phyloP scores from a whole-genome alignment of 306 rosid genomes.

The Vigna nakashimae region DNA sequence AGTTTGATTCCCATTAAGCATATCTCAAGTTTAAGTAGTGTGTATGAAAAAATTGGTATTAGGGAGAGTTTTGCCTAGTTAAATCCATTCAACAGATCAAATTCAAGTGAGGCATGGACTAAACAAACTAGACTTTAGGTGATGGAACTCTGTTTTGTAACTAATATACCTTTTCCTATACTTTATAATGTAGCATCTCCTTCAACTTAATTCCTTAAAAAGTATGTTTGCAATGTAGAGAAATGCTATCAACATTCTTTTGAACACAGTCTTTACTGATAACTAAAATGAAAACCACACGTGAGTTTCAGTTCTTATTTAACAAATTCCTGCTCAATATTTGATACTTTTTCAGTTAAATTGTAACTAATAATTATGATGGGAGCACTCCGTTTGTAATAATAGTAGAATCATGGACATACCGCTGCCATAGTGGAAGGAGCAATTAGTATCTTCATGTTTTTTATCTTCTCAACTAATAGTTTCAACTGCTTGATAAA shows the following conservation, averaged over 20 bases:
- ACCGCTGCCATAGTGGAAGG: conserved; percentile 51
- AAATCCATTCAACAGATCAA: not conserved
- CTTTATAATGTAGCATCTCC: not conserved
- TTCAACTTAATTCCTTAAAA: not conserved
- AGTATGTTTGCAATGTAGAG: not conserved
- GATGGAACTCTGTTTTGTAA: not conserved
- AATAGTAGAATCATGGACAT: conserved; percentile 18
- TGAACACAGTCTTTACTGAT: not conserved
- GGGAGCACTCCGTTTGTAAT: not conserved
- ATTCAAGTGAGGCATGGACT: not conserved
- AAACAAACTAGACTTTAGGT: not conserved
- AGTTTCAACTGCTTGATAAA: conserved; percentile 31
- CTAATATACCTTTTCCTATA: not conserved
- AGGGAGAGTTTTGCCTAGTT: no score
- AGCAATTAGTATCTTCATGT: conserved; percentile 43
- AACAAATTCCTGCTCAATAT: not conserved
- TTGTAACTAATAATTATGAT: not conserved
- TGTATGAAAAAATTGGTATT: no score
- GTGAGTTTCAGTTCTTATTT: not conserved
- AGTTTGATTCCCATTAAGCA: no score
- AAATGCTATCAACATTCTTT: not conserved
- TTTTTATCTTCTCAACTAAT: conserved; percentile 17
- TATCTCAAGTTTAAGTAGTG: no score
- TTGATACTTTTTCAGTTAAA: not conserved
- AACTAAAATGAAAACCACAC: not conserved